These are phyloP conservation scores for Hypomontagnella monticulosa DNA, from an alignment of 495 filamentous ascomycete genomes.

Conservation along the genomic window DNA sequence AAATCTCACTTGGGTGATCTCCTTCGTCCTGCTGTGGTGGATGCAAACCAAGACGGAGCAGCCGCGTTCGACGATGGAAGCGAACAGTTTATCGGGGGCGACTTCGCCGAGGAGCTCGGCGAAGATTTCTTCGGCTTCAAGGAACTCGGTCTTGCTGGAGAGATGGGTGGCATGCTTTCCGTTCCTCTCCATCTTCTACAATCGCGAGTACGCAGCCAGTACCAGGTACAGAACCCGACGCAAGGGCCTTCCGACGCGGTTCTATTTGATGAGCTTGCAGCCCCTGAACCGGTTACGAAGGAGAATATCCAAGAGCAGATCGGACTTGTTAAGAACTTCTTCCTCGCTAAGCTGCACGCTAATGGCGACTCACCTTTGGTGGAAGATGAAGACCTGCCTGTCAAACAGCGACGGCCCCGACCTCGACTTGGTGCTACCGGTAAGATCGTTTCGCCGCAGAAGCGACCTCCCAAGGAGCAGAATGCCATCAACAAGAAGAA, in stretches of 20 bases:
- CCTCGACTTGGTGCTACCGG: conserved; percentile 94
- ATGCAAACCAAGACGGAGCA: conserved; percentile 83
- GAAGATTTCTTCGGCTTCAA: conserved; percentile 99
- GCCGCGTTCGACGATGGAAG: conserved; percentile 94
- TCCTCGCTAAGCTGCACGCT: conserved; percentile 84
- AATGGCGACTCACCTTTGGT: conserved; percentile 83
- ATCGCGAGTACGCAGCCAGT: conserved; percentile 83
- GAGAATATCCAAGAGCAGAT: conserved; percentile 82
- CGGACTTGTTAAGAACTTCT: conserved; percentile 87
- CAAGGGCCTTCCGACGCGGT: conserved; percentile 60
- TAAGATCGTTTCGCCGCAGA: conserved; percentile 91
- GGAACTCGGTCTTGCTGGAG: conserved; percentile 88
- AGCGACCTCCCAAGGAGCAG: conserved; percentile 82
- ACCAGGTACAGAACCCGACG: conserved; percentile 76
- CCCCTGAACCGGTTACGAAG: conserved; percentile 80
- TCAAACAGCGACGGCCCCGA: conserved; percentile 89
- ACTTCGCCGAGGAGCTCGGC: conserved; percentile 96
- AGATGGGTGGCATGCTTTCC: conserved; percentile 85
- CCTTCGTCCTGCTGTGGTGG: conserved; percentile 84
- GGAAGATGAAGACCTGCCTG: conserved; percentile 94
- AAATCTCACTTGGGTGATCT: conserved; percentile 89
- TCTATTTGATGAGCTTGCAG: conserved; percentile 73
- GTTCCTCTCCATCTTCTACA: conserved; percentile 96
- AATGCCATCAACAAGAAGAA: conserved; percentile 79
- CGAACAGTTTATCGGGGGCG: conserved; percentile 95